Evolutionary conservation across 345 rosid species (phyloP), one percentile per base, ranked within the genome.

Genomic region (Clarkia xantiana): DNA sequence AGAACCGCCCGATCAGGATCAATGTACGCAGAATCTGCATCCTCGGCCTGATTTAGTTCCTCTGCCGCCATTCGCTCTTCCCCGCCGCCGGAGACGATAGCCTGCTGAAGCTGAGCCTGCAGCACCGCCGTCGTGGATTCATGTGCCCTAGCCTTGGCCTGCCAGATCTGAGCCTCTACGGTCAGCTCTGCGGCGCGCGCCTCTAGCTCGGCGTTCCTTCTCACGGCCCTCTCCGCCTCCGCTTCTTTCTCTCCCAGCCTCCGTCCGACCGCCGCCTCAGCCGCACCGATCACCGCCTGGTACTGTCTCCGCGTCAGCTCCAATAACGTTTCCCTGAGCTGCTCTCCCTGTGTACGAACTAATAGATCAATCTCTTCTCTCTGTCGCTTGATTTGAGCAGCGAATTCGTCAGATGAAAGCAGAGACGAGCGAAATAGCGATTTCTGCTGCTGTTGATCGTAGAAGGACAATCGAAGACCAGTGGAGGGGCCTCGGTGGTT

Each of bases 141-240:
- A 62, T 73, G 79, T 10, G 84, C 78, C 56, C 79, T 53, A 12
- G 94, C 97, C 72, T 79, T 77, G 12, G 84, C 77, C 57, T 86
- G 91, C 96, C 96, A 90, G 2, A 71, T 84, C 67, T 83, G 86
- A 20, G 86, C 73, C 64, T 90, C 97, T 12, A 67, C 67, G 52
- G 60, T 72, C 1, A 90, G 88, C 47, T 86, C 94, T 13, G 86
- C 63, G 16, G 81, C 88, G 47, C 89, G 88, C 46, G 93, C 82
- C 58, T 83, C 84, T 17, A 90, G 53, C 80, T 86, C 97, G 3
- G 79, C 75, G 70, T 86, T 79, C 29, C 76, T 76, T 45, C 86
- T 77, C 18, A 71, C 59, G 65, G 94, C 84, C 60, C 74, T 86
- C 62, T 86, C 95, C 15, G 79, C 69, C 49, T 83, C 94, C 0